phyloP scores from a whole-genome alignment of 1,284 basidiomycete species.

The Volvariella surrecta region DNA sequence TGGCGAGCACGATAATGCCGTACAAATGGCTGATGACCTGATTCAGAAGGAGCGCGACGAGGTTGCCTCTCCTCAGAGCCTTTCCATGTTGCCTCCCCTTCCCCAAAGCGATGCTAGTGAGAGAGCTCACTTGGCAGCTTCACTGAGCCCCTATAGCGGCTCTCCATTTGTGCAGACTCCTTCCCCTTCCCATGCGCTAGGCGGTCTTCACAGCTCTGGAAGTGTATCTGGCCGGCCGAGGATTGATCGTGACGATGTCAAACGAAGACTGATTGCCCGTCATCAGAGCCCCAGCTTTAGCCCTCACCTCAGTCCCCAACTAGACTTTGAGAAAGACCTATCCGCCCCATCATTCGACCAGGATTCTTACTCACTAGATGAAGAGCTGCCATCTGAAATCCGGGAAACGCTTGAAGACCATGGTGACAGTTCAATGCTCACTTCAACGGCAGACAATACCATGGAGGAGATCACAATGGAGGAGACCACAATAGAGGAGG shows the following conservation, averaged over 20 bases:
- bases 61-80: slow-evolving; percentile 7
- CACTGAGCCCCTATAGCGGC: slow-evolving; percentile 7
- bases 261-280: slow-evolving; percentile 36
- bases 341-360: too few relatives aligned
- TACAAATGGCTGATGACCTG: too few relatives aligned
- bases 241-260: slow-evolving; percentile 46
- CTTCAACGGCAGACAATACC: slow-evolving; percentile 8
- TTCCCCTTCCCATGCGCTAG: slow-evolving; percentile 15
- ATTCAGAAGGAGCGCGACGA: too few relatives aligned
- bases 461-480: slow-evolving; percentile 38
- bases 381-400: too few relatives aligned
- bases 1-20: too few relatives aligned
- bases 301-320: slow-evolving; percentile 7
- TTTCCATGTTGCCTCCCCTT: slow-evolving; percentile 1
- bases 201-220: slow-evolving; percentile 7
- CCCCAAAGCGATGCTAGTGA: neutral
- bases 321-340: slow-evolving; percentile 11
- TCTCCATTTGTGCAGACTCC: slow-evolving; percentile 18
- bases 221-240: slow-evolving; percentile 23
- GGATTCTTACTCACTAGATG: too few relatives aligned
- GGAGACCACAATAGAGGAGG: slow-evolving; percentile 29
- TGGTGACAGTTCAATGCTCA: neutral
- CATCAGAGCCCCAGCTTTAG: slow-evolving; percentile 24
- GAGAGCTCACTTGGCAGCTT: slow-evolving; percentile 1
- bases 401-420: too few relatives aligned